Evolutionary conservation across 2,329 filamentous ascomycete species (phyloP), one percentile per base, ranked within the genome.

Genomic region (Fusarium circinatum): DNA sequence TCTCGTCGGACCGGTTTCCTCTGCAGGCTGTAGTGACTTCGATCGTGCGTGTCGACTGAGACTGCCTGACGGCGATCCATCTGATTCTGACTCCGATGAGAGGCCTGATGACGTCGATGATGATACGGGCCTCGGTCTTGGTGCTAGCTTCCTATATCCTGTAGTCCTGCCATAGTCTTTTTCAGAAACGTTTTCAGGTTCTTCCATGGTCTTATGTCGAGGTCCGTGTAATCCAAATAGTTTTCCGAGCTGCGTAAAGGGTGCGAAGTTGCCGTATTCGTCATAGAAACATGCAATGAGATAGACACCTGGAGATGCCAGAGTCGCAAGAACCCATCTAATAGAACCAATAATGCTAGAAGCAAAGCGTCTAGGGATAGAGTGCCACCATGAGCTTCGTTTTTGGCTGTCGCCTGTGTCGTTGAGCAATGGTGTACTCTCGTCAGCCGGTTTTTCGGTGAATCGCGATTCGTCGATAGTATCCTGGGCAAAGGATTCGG

Each of bases 281-380:
- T 97, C 92, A 84, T 93, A 96, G 77, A 98, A 92, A 80, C 89
- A 95, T 74, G 93, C 92, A 68, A 95, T 90, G 63, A 98, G 83
- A 83, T 96, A 98, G 56, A 95, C 89, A 24, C 92, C 93, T 3
- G 96, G 96, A 28, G 93, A 91, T 32, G 93, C 89, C 68, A 98
- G 84, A 20, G 94, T 93, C 56, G 93, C 92, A 62, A 98, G 83
- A 52, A 98, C 87, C 84, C 94, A 93, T 75, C 91, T 91, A 76
- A 97, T 87, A 11, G 94, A 93, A 76, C 92, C 91, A 69, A 96
- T 88, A 65, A 98, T 85, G 67, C 91, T 90, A 65, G 89, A 89
- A 47, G 91, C 91, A 68, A 98, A 87, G 76, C 91, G 90, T 81
- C 91, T 89, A 24, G 93, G 91, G 70, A 94, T 84, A 39, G 84